These are phyloP conservation scores for Arabis alpina DNA, from an alignment of 345 rosid genomes.

Conservation along the genomic window DNA sequence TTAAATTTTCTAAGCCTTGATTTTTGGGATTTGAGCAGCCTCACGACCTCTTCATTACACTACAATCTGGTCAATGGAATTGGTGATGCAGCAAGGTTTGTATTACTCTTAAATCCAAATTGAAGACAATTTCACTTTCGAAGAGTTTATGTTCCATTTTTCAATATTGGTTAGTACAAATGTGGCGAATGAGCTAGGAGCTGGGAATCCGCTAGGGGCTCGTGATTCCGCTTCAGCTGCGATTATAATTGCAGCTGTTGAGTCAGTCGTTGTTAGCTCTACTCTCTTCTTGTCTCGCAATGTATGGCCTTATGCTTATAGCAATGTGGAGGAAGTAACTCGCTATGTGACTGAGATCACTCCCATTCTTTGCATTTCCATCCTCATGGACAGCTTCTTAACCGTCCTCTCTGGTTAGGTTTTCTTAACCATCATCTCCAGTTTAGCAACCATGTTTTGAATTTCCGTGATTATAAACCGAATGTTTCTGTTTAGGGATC, in stretches of 20 bases:
- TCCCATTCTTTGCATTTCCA: conserved; percentile 46
- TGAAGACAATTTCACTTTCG: not conserved
- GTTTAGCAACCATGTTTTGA: not conserved
- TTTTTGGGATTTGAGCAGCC: conserved; percentile 29
- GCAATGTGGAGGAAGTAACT: conserved; percentile 40
- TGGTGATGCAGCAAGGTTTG: conserved; percentile 45
- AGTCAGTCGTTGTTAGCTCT: conserved; percentile 41
- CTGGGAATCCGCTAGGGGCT: conserved; percentile 42
- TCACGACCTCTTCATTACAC: conserved; percentile 43
- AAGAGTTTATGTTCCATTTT: not conserved
- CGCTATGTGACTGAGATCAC: conserved; percentile 34
- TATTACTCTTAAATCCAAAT: not conserved
- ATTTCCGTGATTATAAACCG: not conserved
- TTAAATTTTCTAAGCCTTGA: conserved; percentile 7
- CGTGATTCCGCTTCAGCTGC: conserved; percentile 40
- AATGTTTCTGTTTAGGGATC: conserved; percentile 46
- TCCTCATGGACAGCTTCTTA: conserved; percentile 44
- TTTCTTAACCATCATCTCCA: conserved; percentile 1
- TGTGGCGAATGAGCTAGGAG: conserved; percentile 48
- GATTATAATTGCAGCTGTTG: conserved; percentile 40
- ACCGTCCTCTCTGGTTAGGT: conserved; percentile 37
- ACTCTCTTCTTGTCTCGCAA: conserved; percentile 37
- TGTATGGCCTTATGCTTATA: conserved; percentile 46
- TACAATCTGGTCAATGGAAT: conserved; percentile 43
- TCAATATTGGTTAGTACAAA: conserved; percentile 35